Evolutionary conservation across 164 flowering plant genomes (phyloP).

Genomic region (Santalum album): DNA sequence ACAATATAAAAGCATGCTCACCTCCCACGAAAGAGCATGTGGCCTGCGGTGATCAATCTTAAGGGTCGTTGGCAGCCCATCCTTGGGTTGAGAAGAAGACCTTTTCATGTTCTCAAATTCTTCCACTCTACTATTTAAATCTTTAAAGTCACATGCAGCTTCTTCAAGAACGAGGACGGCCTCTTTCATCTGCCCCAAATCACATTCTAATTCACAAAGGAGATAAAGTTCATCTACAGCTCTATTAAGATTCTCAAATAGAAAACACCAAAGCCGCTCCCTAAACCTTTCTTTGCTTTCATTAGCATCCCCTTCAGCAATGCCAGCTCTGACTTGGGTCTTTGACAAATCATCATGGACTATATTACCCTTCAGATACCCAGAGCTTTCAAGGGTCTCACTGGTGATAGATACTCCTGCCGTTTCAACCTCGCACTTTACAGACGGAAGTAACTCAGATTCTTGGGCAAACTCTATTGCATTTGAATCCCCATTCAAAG

Average conservation of each 20-base stretch:
- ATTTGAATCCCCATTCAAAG: conserved; percentile 10
- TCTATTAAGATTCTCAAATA: conserved; percentile 92
- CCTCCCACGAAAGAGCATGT: conserved; percentile 99
- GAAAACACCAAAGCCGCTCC: conserved; percentile 85
- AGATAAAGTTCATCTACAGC: conserved; percentile 94
- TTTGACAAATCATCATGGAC: conserved; percentile 20
- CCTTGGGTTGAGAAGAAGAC: conserved; percentile 35
- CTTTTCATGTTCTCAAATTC: conserved; percentile 63
- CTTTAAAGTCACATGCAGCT: conserved; percentile 80
- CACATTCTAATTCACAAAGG: conserved; percentile 92
- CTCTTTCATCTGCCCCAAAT: conserved; percentile 83
- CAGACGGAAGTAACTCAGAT: conserved; percentile 12
- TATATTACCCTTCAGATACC: conserved; percentile 10
- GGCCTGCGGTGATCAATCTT: conserved; percentile 81
- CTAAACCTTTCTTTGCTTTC: conserved; percentile 95
- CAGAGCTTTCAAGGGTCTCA: conserved; percentile 21
- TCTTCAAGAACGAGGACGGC: conserved; percentile 93
- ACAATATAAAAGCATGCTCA: conserved; percentile 18
- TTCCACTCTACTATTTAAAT: conserved; percentile 60
- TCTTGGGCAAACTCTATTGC: conserved; percentile 11
- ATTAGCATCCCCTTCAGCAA: conserved; percentile 35
- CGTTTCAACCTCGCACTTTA: conserved; percentile 17
- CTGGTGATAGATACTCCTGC: conserved; percentile 15
- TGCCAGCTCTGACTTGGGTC: conserved; percentile 16
- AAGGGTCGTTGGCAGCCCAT: conserved; percentile 36